These are phyloP conservation scores for Cladosporium sp. DNA, from an alignment of 2,329 filamentous ascomycete genomes.

Conservation along the genomic window DNA sequence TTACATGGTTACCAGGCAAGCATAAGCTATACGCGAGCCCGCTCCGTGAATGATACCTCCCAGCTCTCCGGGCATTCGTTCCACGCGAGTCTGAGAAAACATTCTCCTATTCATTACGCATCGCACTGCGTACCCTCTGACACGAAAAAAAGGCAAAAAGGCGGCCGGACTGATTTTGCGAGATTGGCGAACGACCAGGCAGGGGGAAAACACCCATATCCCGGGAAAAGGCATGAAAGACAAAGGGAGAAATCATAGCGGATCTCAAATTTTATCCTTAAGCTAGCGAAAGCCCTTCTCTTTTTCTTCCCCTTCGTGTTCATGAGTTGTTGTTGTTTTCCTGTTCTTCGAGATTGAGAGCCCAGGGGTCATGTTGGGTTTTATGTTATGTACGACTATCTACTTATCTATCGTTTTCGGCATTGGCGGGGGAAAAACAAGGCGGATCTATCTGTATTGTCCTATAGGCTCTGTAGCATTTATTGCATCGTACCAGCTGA, in stretches of 20 bases:
- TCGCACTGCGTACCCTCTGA: not conserved
- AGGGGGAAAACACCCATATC: not conserved
- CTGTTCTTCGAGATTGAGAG: not conserved
- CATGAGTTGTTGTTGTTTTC: not conserved
- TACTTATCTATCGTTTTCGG: not conserved
- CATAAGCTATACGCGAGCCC: not conserved
- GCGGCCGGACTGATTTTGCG: conserved; percentile 4
- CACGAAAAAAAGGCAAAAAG: not conserved
- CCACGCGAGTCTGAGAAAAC: not conserved
- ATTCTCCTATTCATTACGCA: not conserved
- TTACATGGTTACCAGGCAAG: not conserved
- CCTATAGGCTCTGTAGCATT: not conserved
- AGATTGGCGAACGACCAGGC: conserved; percentile 1
- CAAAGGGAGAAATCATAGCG: not conserved
- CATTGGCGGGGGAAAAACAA: not conserved
- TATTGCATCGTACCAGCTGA: not conserved
- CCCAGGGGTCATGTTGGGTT: not conserved
- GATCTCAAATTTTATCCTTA: not conserved
- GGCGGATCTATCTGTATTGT: not conserved
- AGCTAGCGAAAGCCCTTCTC: not conserved
- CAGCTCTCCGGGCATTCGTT: not conserved
- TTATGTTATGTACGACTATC: not conserved
- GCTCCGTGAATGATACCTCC: not conserved
- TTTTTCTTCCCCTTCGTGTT: not conserved
- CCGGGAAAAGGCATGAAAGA: not conserved